These are phyloP conservation scores for Themeda triandra DNA, from an alignment of 176 grass and related monocot genomes.

Conservation along the genomic window DNA sequence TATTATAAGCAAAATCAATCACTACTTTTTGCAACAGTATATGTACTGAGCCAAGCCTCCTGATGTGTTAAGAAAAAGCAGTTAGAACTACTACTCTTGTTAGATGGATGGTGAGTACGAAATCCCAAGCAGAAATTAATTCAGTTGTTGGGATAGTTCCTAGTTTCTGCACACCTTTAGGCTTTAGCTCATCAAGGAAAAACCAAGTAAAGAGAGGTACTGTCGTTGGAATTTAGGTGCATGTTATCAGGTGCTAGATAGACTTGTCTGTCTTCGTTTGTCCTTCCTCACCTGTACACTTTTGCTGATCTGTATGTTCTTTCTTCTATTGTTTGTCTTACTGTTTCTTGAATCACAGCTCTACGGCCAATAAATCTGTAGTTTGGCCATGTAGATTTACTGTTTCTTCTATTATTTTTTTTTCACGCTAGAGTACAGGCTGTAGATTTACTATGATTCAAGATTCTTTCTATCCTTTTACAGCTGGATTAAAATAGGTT, in stretches of 20 bases:
- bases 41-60: background rate
- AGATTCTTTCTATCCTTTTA: background rate
- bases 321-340: background rate
- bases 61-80: background rate
- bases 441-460: background rate
- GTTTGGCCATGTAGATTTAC: background rate
- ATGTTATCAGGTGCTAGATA: background rate
- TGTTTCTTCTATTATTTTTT: background rate
- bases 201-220: background rate
- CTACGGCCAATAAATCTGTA: background rate
- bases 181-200: background rate
- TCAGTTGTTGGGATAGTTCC: background rate
- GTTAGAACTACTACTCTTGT: background rate
- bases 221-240: no score
- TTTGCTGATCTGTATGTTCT: background rate
- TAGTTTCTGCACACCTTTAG: background rate
- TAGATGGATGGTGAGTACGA: background rate
- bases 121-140: background rate
- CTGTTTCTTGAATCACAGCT: background rate
- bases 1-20: background rate
- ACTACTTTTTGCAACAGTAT: background rate
- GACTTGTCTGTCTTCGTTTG: background rate
- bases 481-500: background rate
- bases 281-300: background rate
- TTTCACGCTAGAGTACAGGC: background rate